These are phyloP conservation scores for Rosa chinensis DNA, from an alignment of 306 rosid species.

Conservation along the genomic window DNA sequence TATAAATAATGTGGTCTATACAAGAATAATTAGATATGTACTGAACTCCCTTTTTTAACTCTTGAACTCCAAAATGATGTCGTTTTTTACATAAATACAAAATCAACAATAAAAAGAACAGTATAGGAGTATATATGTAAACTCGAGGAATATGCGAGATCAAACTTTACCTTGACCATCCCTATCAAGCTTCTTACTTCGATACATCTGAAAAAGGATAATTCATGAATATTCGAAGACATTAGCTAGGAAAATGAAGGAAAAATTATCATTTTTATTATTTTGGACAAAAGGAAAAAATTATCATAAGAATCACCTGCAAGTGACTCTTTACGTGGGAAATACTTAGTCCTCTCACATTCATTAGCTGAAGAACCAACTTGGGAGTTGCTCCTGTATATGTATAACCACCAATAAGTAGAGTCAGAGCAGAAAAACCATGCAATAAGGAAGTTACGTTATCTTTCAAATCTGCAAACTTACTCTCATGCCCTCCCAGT, in stretches of 20 bases:
- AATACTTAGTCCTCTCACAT: constrained; percentile 86
- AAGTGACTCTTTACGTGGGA: constrained; percentile 95
- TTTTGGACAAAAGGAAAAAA: neutral
- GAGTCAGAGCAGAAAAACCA: neutral
- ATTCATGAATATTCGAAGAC: neutral
- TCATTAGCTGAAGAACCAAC: constrained; percentile 82
- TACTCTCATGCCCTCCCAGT: constrained; percentile 89
- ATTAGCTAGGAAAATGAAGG: neutral
- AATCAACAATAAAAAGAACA: neutral
- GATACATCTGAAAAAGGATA: constrained; percentile 62
- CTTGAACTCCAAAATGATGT: neutral
- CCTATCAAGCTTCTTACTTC: constrained; percentile 90
- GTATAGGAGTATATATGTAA: neutral
- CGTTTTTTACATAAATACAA: neutral
- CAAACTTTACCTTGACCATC: constrained; percentile 67
- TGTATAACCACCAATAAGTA: neutral
- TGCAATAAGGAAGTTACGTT: neutral
- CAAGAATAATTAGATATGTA: too few relatives aligned
- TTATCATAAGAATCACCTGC: constrained; percentile 52
- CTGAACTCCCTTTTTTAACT: neutral
- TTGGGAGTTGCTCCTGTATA: constrained; percentile 87
- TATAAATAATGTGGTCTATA: too few relatives aligned
- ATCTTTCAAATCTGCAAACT: constrained; percentile 18
- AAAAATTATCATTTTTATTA: neutral
- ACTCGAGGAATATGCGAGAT: neutral